Base-by-base conservation (phyloP, 768 basidiomycete genomes). In the Hypsizygus marmoreus region DNA sequence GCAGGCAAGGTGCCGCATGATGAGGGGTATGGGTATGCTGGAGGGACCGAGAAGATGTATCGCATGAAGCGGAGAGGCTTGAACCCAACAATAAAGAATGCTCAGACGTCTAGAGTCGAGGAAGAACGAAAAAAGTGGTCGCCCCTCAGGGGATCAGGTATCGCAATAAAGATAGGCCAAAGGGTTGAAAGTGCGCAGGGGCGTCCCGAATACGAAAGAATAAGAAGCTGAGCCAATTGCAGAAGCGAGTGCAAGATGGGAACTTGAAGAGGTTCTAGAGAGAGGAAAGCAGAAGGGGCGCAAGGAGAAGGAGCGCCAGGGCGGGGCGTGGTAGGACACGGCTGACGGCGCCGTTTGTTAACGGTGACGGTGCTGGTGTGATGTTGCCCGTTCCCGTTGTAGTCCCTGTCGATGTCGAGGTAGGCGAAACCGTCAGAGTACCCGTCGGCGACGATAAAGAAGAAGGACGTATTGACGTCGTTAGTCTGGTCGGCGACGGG, bases 91-190 rank as follows among this genome's bases (percentile, higher is more conserved):
- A n/a, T n/a, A n/a, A n/a, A n/a, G n/a, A n/a, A n/a, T n/a, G n/a
- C n/a, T n/a, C n/a, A n/a, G n/a, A n/a, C n/a, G n/a, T n/a, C n/a
- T n/a, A n/a, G n/a, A n/a, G n/a, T n/a, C n/a, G n/a, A n/a, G n/a
- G 40, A 33, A 12, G 25, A 14, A 22, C n/a, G n/a, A 41, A 13
- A 45, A 45, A 13, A 45, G 26, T 19, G 34, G 25, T 37, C 28
- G 34, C 31, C 31, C 20, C 43, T 14, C 28, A 42, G 28, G 38
- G 35, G 26, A 49, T 39, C 42, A 35, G 56, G 59, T 57, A 56
- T 51, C 57, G 52, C 61, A 56, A 63, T 59, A 61, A 61, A 57
- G 50, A 59, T 58, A 57, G 28, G 33, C 25, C 13, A 52, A 51
- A 47, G 43, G 38, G 24, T 19, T 29, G 19, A 39, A 41, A 10